These are phyloP conservation scores for Geotrichum bryndzae DNA, from an alignment of 1,139 yeast species.

Conservation along the genomic window DNA sequence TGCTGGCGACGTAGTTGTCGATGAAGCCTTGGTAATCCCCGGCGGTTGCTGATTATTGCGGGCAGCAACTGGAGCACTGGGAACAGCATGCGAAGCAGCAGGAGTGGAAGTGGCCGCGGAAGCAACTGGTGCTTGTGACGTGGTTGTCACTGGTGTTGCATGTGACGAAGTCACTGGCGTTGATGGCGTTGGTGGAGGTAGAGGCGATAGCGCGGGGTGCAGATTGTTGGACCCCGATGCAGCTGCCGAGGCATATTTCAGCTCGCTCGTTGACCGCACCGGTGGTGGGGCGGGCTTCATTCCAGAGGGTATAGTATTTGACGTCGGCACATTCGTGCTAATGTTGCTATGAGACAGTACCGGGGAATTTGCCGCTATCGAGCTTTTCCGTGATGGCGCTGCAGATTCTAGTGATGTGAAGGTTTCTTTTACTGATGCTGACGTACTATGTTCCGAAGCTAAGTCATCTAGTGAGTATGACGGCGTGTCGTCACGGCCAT, in stretches of 20 bases:
- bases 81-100: constrained; percentile 1
- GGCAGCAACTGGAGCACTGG: background rate
- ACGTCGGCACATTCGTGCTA: constrained; percentile 18
- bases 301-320: constrained; percentile 14
- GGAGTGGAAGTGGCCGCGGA: constrained; percentile 17
- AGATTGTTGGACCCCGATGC: constrained; percentile 39
- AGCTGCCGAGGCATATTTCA: constrained; percentile 69
- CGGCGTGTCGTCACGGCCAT: constrained; percentile 30
- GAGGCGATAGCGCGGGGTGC: constrained; percentile 30
- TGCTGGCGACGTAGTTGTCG: constrained; percentile 16
- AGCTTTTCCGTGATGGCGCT: constrained; percentile 9
- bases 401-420: background rate
- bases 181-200: constrained; percentile 28
- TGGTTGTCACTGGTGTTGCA: constrained; percentile 15
- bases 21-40: constrained; percentile 25
- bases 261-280: constrained; percentile 49
- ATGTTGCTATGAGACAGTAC: constrained; percentile 15
- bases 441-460: constrained; percentile 32
- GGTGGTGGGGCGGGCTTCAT: constrained; percentile 68
- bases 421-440: constrained; percentile 13
- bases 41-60: constrained; percentile 18
- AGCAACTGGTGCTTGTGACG: constrained; percentile 22
- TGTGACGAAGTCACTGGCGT: constrained; percentile 13
- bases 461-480: constrained; percentile 34
- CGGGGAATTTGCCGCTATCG: constrained; percentile 25